Evolutionary conservation across 352 stramenopile genomes (phyloP), one percentile per base, ranked within the genome.

Genomic region (Phytophthora palmivora): DNA sequence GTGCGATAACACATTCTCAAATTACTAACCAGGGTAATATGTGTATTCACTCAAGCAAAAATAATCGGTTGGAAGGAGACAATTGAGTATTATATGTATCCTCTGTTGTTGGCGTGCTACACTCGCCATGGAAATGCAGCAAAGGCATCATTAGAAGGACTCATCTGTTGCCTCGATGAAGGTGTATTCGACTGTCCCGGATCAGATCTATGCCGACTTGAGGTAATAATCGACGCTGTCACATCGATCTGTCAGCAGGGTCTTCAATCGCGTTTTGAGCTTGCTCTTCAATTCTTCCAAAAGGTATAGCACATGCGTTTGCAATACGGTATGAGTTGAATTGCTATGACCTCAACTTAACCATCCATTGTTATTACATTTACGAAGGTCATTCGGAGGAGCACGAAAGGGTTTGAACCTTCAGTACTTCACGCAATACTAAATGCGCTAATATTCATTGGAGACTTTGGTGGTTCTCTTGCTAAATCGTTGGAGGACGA

Each of bases 171-270:
- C 33, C 49, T 95, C 5, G 82, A 92, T 14, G 59, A 71, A 16
- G 81, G 78, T 0, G 11, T 92, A 5, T 91, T 94, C 16, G 72
- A 88, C 21, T 58, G 71, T 10, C 48, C 57, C 5, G 41, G 66
- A 10, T 77, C 70, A 8, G 56, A 76, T 1, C 67, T 79, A 18
- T 86, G 72, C 12, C 63, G 69, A 36, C 61, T 95, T 4, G 79
- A 88, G n/a, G 57, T 80, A 1, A 62, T 84, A 0, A 72, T 90
- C 14, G 75, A 93, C 21, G 81, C 82, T 1, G 69, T 94, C 30
- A 76, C 76, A 14, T 89, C 85, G 12, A 48, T 82, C n/a, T 94
- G 84, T 32, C 79, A 94, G n/a, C 86, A 96, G 76, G 86, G 72
- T 0, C 53, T 96, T 8, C 88, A 88, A 53, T 78, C 80, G 28